A percentile compares a stretch with the other conserved stretches of the same genome.
Conservation (phyloP, 768 basidiomycete species). For the Hortiboletus campestris region DNA sequence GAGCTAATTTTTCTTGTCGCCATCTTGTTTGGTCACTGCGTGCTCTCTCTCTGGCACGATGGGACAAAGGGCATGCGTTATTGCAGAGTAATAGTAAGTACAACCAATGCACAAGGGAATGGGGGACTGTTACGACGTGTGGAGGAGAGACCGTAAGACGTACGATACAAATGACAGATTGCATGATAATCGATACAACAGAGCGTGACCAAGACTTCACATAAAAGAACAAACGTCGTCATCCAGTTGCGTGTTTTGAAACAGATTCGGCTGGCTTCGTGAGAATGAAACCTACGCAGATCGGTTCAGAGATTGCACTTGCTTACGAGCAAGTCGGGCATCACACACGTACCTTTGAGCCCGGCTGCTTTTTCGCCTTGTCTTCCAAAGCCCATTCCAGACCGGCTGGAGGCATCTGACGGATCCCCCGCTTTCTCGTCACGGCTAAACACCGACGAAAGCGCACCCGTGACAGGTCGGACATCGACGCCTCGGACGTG, state of each 20-base stretch:
- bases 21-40: too few species aligned
- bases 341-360: constrained; percentile 48
- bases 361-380: constrained; percentile 79
- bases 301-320: neutral
- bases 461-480: constrained; percentile 14
- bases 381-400: constrained; percentile 72
- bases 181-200: constrained; percentile 1
- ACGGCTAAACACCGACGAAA: constrained; percentile 12
- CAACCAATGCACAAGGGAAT: constrained; percentile 6
- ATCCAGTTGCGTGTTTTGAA: constrained; percentile 41
- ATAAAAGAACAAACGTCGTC: neutral
- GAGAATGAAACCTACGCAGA: constrained; percentile 49
- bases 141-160: neutral
- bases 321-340: neutral
- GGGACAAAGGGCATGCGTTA: neutral
- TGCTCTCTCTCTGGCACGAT: neutral
- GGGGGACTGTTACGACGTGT: constrained; percentile 8
- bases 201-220: neutral
- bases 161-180: neutral
- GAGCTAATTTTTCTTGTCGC: too few species aligned
- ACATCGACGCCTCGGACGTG: constrained; percentile 24
- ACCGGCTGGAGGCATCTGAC: constrained; percentile 30
- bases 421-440: constrained; percentile 10
- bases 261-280: constrained; percentile 58
- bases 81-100: neutral